Evolutionary conservation across 2,329 filamentous ascomycete species (phyloP).

Genomic region (Trichoderma cornu-damae): DNA sequence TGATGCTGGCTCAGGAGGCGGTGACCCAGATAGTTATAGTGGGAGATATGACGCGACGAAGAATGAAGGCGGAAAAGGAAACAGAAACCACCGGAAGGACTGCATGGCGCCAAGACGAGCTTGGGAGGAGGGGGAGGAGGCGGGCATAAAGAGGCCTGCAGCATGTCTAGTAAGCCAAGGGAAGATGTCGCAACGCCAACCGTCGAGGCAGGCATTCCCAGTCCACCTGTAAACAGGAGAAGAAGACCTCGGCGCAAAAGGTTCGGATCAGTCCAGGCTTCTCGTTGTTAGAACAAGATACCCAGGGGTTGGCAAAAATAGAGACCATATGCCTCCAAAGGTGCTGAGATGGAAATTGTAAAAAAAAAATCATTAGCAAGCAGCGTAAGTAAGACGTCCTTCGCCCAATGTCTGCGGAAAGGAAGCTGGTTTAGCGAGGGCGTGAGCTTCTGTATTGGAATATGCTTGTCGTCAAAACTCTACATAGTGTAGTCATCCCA

Average conservation of each 20-base stretch:
- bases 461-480: conserved; percentile 18
- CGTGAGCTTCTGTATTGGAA: neutral
- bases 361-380: conserved; percentile 60
- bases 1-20: conserved; percentile 40
- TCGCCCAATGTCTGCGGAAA: conserved; percentile 43
- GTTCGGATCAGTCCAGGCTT: conserved; percentile 28
- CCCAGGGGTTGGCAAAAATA: conserved; percentile 65
- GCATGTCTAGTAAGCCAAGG: conserved; percentile 59
- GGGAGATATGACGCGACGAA: conserved; percentile 62
- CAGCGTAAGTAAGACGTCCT: conserved; percentile 47
- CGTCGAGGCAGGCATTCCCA: conserved; percentile 7
- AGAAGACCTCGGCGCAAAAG: conserved; percentile 33
- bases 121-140: too few relatives aligned
- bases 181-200: conserved; percentile 7
- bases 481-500: neutral
- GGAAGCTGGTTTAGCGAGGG: conserved; percentile 26
- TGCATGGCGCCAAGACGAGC: conserved; percentile 59
- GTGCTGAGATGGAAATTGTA: conserved; percentile 66
- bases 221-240: conserved; percentile 47
- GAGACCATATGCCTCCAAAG: conserved; percentile 63
- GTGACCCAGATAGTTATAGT: conserved; percentile 50
- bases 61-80: conserved; percentile 64
- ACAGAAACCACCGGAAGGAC: conserved; percentile 60
- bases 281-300: conserved; percentile 18
- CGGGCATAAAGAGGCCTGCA: conserved; percentile 68